Base-by-base conservation (phyloP, 805 yeast species). In the Zygoascus ofunaensis region DNA sequence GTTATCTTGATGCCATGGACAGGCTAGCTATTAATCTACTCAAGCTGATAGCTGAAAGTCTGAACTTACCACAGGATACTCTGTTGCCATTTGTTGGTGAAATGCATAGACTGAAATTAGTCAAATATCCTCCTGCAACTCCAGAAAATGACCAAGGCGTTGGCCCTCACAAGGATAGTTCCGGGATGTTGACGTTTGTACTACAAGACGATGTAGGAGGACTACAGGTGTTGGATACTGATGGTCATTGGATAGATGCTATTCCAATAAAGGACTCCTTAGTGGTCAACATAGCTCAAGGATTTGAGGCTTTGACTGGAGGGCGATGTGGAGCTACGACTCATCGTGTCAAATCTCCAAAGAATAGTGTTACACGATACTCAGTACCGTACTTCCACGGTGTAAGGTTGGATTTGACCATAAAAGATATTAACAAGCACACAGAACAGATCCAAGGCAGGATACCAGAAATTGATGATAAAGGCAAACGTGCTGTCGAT, bases 81-180 rank as follows among this genome's bases (percentile, higher is more conserved):
- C 62, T 79, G 37, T 75, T 71, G 49, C 52, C 59, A 4, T 79
- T 65, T 58, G 75, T 76, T 52, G 67, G 65, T 46, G 72, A 73
- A 45, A 71, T 70, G 45, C 67, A 72, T 48, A 76, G 77, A 54
- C 74, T 78, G 69, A 78, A 79, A 52, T 56, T 79, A 15, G 70
- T 79, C 34, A 71, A 74, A 22, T 79, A 79, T 52, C 83, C 83
- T 3, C 78, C 73, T 42, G 54, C 57, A 1, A 39, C 45, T 14
- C 36, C 50, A n/a, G 48, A 41, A 15, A 43, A 46, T 14, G 39
- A 41, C 8, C 80, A 74, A 52, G 82, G 82, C 0, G 74, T 71
- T 15, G 83, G 84, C 1, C 80, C 82, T 2, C 87, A 80, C 54
- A 70, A 82, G 46, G 87, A 81, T 53, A 52, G 59, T 17, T 74